Percentiles rank a stretch among this genome's conserved stretches.
These are phyloP conservation scores for Lepiota venenata DNA, from an alignment of 768 basidiomycete genomes.

Conservation along the genomic window DNA sequence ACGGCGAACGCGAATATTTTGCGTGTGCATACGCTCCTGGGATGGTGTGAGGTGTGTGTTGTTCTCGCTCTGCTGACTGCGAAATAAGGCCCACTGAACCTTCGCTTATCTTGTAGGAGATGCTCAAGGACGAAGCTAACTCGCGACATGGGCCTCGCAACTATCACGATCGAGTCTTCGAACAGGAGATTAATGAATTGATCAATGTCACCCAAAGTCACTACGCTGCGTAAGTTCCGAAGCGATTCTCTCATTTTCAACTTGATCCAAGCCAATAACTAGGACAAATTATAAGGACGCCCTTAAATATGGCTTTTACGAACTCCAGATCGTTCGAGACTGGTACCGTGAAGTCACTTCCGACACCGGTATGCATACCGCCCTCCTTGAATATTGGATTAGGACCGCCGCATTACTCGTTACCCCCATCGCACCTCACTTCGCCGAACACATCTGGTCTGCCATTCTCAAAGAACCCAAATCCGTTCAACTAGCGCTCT, in stretches of 20 bases:
- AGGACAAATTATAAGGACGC: constrained; percentile 97
- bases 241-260: neutral
- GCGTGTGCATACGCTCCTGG: constrained; percentile 84
- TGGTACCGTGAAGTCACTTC: constrained; percentile 94
- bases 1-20: constrained; percentile 96
- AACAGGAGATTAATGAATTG: constrained; percentile 85
- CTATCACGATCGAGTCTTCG: constrained; percentile 89
- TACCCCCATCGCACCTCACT: constrained; percentile 89
- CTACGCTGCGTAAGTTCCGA: constrained; percentile 71
- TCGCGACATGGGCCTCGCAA: constrained; percentile 72
- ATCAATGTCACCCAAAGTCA: constrained; percentile 78
- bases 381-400: constrained; percentile 86
- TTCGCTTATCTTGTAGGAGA: constrained; percentile 53
- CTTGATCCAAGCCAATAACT: constrained; percentile 4
- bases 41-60: constrained; percentile 86
- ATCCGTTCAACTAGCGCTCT: constrained; percentile 80
- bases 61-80: neutral
- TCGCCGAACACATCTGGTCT: constrained; percentile 88
- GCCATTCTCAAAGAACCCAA: constrained; percentile 66
- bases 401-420: constrained; percentile 75
- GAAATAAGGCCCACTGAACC: constrained; percentile 9
- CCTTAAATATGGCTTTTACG: constrained; percentile 93
- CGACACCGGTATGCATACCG: constrained; percentile 88
- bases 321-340: constrained; percentile 87
- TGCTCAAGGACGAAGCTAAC: constrained; percentile 64